Evolutionary conservation across 179 eudicot genomes (phyloP).

Genomic region (Camellia oleifera): DNA sequence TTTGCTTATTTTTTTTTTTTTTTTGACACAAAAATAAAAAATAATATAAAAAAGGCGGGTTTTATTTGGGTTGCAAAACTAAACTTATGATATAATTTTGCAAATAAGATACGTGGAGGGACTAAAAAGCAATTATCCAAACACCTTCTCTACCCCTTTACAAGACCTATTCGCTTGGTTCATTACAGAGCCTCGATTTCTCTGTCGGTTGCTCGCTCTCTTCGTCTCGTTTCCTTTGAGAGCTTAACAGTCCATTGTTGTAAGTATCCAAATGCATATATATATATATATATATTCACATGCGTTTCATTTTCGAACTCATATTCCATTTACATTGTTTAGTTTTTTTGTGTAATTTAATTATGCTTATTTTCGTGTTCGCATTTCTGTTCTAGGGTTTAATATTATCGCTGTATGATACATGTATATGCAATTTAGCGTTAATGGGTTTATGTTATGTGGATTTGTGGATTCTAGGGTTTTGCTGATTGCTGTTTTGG

Average conservation of each 20-base stretch:
- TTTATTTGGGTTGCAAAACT: not conserved
- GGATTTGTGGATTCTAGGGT: constrained; percentile 2
- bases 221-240: not conserved
- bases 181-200: not conserved
- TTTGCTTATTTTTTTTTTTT: no score
- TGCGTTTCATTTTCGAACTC: not conserved
- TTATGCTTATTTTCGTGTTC: not conserved
- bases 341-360: not conserved
- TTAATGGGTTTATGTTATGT: not conserved
- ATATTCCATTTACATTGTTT: not conserved
- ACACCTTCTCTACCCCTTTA: not conserved
- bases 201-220: not conserved
- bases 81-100: not conserved
- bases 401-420: not conserved
- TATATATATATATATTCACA: not conserved
- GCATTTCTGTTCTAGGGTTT: not conserved
- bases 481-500: not conserved
- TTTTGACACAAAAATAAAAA: no score
- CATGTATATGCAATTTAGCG: not conserved
- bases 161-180: not conserved
- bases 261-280: not conserved
- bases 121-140: constrained; percentile 20
- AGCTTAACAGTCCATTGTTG: not conserved
- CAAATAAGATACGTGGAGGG: not conserved
- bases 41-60: no score